These are phyloP conservation scores for Seiridium cupressi DNA, from an alignment of 2,329 filamentous ascomycete genomes.

Conservation along the genomic window DNA sequence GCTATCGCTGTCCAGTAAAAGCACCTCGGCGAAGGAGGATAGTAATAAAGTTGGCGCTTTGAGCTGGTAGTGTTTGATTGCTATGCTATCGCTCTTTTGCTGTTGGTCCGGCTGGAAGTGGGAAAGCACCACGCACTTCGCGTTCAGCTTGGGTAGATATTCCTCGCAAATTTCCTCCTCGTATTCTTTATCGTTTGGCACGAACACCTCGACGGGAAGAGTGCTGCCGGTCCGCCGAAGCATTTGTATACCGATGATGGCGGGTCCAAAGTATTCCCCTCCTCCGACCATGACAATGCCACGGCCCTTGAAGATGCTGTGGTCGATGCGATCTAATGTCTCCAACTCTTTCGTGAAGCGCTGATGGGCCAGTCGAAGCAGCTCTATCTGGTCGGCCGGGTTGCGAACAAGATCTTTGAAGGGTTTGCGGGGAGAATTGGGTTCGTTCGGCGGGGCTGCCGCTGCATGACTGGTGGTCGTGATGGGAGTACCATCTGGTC, in stretches of 20 bases:
- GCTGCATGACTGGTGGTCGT: background rate
- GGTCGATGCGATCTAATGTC: background rate
- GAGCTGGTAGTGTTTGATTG: conserved; percentile 41
- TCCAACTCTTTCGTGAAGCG: background rate
- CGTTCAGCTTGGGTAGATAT: conserved; percentile 33
- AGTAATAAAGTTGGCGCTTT: conserved; percentile 48
- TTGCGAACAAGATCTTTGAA: conserved; percentile 4
- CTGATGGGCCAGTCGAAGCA: background rate
- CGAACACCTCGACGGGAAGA: conserved; percentile 40
- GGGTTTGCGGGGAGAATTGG: background rate
- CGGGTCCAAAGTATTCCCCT: conserved; percentile 30
- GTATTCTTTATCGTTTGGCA: conserved; percentile 32
- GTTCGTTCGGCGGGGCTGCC: background rate
- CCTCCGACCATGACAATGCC: conserved; percentile 12
- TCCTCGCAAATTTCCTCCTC: conserved; percentile 34
- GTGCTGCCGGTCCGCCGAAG: conserved; percentile 33
- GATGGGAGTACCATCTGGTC: background rate
- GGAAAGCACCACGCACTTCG: conserved; percentile 37
- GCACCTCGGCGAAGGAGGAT: conserved; percentile 37
- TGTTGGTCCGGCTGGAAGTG: conserved; percentile 32
- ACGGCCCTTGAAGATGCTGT: conserved; percentile 6
- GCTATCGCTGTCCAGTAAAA: conserved; percentile 14
- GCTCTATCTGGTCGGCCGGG: background rate
- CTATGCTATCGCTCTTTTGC: conserved; percentile 18
- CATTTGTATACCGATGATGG: conserved; percentile 38